phyloP scores from a whole-genome alignment of 306 rosid species.

The Sicyos edulis region DNA sequence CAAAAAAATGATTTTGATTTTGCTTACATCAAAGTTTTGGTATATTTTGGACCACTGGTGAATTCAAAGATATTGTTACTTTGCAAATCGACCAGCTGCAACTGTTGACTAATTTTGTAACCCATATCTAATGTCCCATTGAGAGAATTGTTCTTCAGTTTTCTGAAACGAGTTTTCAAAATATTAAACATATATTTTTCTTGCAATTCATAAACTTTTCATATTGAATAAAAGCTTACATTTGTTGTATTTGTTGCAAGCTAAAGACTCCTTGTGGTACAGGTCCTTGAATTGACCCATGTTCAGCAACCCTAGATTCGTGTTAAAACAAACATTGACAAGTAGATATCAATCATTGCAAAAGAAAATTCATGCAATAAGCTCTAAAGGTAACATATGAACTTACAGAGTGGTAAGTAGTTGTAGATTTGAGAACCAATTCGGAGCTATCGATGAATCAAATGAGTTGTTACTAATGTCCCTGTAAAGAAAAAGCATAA shows the following conservation, averaged over 20 bases:
- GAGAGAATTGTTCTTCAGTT: conserved; percentile 55
- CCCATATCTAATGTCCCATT: conserved; percentile 61
- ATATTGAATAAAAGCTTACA: conserved; percentile 47
- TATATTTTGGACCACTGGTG: conserved; percentile 42
- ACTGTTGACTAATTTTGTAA: conserved; percentile 47
- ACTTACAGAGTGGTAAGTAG: conserved; percentile 85
- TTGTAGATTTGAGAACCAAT: conserved; percentile 58
- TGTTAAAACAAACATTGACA: background rate
- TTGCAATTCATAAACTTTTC: conserved; percentile 4
- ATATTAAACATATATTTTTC: conserved; percentile 16
- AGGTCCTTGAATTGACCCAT: conserved; percentile 61
- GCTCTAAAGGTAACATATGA: background rate
- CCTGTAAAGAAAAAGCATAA: conserved; percentile 34
- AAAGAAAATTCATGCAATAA: background rate
- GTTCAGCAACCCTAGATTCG: conserved; percentile 55
- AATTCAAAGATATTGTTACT: conserved; percentile 54
- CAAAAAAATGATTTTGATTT: background rate
- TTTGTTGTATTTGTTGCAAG: conserved; percentile 71
- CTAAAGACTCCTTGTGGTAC: conserved; percentile 65
- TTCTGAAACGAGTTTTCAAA: conserved; percentile 38
- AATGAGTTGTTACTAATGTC: conserved; percentile 87
- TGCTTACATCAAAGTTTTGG: conserved; percentile 57
- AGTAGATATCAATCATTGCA: background rate
- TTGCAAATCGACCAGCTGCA: conserved; percentile 77
- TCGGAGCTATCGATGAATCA: conserved; percentile 57